phyloP scores from a whole-genome alignment of 2,329 filamentous ascomycete genomes.

The Fusarium annulatum region DNA sequence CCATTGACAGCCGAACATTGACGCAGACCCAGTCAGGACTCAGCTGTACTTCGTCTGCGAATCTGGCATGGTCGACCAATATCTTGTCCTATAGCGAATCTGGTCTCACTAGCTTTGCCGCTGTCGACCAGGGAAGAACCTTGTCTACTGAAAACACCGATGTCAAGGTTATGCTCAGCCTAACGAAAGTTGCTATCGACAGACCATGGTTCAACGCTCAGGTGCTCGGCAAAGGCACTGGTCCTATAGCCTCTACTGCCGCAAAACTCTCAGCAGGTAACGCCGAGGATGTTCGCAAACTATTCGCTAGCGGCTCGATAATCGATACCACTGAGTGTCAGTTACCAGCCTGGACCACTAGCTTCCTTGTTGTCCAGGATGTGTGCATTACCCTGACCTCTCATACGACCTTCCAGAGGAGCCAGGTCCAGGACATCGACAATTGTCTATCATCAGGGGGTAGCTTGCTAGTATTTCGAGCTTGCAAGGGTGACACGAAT shows the following conservation, averaged over 20 bases:
- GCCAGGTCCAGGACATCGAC: neutral
- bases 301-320: neutral
- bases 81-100: neutral
- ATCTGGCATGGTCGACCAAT: neutral
- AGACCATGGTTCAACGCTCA: neutral
- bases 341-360: neutral
- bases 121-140: fast-evolving
- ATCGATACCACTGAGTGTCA: neutral
- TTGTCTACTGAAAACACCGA: neutral
- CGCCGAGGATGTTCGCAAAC: neutral
- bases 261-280: neutral
- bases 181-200: neutral
- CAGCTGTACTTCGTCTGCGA: neutral
- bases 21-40: neutral
- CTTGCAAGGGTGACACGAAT: neutral
- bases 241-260: neutral
- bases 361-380: neutral
- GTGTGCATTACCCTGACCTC: neutral
- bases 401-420: neutral
- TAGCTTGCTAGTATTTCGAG: neutral
- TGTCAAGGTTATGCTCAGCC: neutral
- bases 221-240: neutral
- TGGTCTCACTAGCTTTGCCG: neutral
- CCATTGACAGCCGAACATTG: neutral
- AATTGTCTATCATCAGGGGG: neutral